Conservation (phyloP, 208 protist genomes). For the Strigomonas galati region DNA sequence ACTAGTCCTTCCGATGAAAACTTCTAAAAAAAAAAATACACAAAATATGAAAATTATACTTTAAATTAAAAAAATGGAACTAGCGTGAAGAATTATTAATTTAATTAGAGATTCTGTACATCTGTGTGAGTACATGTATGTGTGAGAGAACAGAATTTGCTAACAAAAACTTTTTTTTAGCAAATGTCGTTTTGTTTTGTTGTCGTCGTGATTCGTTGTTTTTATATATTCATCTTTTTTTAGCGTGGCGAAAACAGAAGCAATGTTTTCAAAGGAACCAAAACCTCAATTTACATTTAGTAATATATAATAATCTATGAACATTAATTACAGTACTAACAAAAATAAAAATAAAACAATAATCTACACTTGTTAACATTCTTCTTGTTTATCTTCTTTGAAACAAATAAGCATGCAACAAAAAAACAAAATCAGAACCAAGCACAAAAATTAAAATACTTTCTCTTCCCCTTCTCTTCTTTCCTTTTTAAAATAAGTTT, state of each 20-base stretch:
- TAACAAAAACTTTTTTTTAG: too few relatives aligned
- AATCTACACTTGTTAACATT: not conserved
- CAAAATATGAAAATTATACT: too few relatives aligned
- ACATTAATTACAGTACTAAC: conserved; percentile 6
- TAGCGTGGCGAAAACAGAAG: too few relatives aligned
- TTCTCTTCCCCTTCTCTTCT: conserved; percentile 2
- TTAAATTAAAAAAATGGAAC: too few relatives aligned
- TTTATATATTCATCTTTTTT: too few relatives aligned
- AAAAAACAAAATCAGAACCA: not conserved
- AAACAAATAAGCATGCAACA: not conserved
- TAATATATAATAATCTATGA: not conserved
- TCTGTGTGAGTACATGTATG: too few relatives aligned
- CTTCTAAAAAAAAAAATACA: too few relatives aligned
- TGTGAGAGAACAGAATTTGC: too few relatives aligned
- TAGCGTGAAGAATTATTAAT: too few relatives aligned
- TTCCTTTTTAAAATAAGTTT: not conserved
- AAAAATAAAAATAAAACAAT: not conserved
- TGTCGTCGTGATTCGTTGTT: not conserved
- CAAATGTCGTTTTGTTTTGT: too few relatives aligned
- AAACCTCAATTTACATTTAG: not conserved
- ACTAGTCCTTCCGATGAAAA: too few relatives aligned
- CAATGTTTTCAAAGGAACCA: conserved; percentile 1
- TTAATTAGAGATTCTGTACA: too few relatives aligned
- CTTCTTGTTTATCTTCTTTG: not conserved
- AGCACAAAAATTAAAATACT: conserved; percentile 1